These are phyloP conservation scores for Paralagenidium karlingii DNA, from an alignment of 352 stramenopile genomes.

Conservation along the genomic window DNA sequence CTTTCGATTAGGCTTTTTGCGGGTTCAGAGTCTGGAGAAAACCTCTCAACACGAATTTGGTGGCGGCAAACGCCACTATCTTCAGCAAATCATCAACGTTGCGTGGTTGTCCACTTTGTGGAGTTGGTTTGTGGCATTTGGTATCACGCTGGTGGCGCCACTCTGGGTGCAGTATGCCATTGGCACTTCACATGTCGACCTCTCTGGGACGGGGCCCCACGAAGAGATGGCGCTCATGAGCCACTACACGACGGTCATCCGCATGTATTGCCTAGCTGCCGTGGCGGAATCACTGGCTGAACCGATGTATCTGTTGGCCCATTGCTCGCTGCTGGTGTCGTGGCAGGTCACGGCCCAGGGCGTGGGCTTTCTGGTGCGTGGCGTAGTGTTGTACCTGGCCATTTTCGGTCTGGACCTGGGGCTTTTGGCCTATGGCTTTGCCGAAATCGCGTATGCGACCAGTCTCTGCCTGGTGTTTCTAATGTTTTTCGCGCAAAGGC, in stretches of 20 bases:
- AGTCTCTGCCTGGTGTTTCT: slow-evolving; percentile 48
- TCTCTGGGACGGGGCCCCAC: too few species aligned
- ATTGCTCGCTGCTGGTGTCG: slow-evolving; percentile 69
- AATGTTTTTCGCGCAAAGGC: slow-evolving; percentile 32
- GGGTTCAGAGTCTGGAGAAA: slow-evolving; percentile 50
- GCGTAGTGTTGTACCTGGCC: slow-evolving; percentile 48
- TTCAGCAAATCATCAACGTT: slow-evolving; percentile 63
- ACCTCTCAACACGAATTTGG: slow-evolving; percentile 1
- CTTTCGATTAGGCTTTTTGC: slow-evolving; percentile 78
- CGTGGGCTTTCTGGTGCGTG: slow-evolving; percentile 57
- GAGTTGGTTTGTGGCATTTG: slow-evolving; percentile 31
- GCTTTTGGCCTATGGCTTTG: slow-evolving; percentile 60
- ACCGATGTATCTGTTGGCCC: slow-evolving; percentile 68
- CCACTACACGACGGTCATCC: slow-evolving; percentile 41
- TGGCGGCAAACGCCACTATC: slow-evolving; percentile 4
- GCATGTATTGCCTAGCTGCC: slow-evolving; percentile 63
- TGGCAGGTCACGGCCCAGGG: slow-evolving; percentile 72
- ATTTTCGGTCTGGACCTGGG: slow-evolving; percentile 47
- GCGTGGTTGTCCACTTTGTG: slow-evolving; percentile 61
- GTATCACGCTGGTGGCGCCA: slow-evolving; percentile 13
- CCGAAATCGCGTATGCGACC: slow-evolving; percentile 58
- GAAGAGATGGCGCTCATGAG: slow-evolving; percentile 9
- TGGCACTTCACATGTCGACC: not conserved
- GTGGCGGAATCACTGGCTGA: slow-evolving; percentile 71
- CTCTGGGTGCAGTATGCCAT: not conserved